Evolutionary conservation across 1,284 basidiomycete species (phyloP).

Genomic region (Ustilago crameri): DNA sequence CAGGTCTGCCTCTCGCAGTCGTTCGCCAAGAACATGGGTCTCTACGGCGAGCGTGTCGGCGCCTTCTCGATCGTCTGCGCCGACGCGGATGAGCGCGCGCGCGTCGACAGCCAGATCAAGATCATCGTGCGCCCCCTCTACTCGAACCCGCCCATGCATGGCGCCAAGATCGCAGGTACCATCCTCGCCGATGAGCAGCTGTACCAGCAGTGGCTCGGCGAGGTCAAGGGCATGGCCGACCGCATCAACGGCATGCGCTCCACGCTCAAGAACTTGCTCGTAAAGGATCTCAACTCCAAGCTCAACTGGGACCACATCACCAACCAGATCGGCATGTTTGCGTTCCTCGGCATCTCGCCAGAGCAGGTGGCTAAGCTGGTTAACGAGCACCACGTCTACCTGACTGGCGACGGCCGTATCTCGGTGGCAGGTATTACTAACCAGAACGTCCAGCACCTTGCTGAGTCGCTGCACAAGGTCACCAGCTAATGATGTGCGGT

Average conservation of each 20-base stretch:
- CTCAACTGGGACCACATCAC: conserved; percentile 69
- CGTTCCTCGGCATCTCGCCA: conserved; percentile 65
- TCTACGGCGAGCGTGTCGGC: conserved; percentile 68
- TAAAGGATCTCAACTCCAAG: conserved; percentile 66
- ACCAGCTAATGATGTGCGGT: conserved; percentile 28
- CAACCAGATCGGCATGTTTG: conserved; percentile 69
- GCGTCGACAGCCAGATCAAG: conserved; percentile 73
- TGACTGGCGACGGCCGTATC: conserved; percentile 68
- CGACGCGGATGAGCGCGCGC: conserved; percentile 62
- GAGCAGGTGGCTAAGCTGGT: conserved; percentile 67
- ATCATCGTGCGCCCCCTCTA: conserved; percentile 97
- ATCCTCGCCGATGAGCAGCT: conserved; percentile 69
- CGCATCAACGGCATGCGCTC: conserved; percentile 68
- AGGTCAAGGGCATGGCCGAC: conserved; percentile 69
- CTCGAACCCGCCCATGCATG: conserved; percentile 94
- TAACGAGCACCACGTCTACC: conserved; percentile 68
- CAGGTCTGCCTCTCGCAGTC: conserved; percentile 64
- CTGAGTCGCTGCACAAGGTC: conserved; percentile 65
- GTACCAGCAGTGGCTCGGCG: conserved; percentile 69
- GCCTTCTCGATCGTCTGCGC: conserved; percentile 63
- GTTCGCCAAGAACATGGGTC: conserved; percentile 69
- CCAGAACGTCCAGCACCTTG: conserved; percentile 66
- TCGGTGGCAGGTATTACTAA: conserved; percentile 67
- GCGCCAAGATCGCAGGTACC: conserved; percentile 70
- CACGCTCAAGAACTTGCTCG: conserved; percentile 64